Conservation (phyloP, 2,329 filamentous ascomycete species). For the Anisogramma anomala region DNA sequence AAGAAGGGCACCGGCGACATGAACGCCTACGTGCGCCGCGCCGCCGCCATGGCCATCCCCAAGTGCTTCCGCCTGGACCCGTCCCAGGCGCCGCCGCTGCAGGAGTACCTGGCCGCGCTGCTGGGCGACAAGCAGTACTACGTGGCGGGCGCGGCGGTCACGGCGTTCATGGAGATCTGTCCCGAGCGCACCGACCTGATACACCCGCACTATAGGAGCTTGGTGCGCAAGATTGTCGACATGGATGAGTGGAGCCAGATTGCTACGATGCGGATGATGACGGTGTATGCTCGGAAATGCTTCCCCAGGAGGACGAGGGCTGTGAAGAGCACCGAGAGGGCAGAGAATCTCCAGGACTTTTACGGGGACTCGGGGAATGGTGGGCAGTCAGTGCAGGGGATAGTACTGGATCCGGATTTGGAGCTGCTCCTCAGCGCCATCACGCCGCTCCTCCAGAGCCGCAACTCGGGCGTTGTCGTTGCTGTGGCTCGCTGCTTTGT, state of each 20-base stretch:
- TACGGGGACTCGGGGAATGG: slow-evolving; percentile 57
- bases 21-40: slow-evolving; percentile 86
- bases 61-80: slow-evolving; percentile 93
- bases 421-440: slow-evolving; percentile 69
- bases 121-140: slow-evolving; percentile 90
- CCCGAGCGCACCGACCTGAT: slow-evolving; percentile 79
- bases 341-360: slow-evolving; percentile 54
- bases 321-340: slow-evolving; percentile 32
- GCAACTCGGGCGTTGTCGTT: slow-evolving; percentile 85
- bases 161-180: slow-evolving; percentile 80
- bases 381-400: slow-evolving; percentile 37
- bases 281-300: slow-evolving; percentile 72
- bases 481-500: slow-evolving; percentile 77
- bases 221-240: slow-evolving; percentile 86
- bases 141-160: slow-evolving; percentile 87
- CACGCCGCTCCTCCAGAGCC: slow-evolving; percentile 75
- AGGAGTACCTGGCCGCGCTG: slow-evolving; percentile 68
- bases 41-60: slow-evolving; percentile 84
- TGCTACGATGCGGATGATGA: slow-evolving; percentile 69
- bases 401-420: slow-evolving; percentile 69
- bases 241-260: slow-evolving; percentile 99
- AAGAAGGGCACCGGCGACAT: slow-evolving; percentile 90
- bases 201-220: slow-evolving; percentile 74
- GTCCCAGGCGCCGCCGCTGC: slow-evolving; percentile 68
- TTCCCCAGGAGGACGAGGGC: slow-evolving; percentile 62